Conservation (phyloP, 1,284 basidiomycete species). For the Termitomyces sp. region DNA sequence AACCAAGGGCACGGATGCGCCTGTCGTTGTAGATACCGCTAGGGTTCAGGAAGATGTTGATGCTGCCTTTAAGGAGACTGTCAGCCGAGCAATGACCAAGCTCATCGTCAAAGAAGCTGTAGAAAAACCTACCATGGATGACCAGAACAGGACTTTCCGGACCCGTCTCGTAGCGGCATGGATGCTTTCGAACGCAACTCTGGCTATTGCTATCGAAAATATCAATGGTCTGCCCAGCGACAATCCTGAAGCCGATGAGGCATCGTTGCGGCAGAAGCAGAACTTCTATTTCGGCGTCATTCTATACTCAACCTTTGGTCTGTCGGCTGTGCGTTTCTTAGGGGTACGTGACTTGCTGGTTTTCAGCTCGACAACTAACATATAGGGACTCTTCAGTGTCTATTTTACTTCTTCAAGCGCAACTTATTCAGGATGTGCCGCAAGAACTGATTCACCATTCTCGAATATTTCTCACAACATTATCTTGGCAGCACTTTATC, state of each 20-base stretch:
- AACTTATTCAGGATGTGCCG: slow-evolving; percentile 81
- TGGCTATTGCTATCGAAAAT: slow-evolving; percentile 83
- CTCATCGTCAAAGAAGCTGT: slow-evolving; percentile 60
- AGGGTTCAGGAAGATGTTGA: slow-evolving; percentile 87
- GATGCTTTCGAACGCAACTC: slow-evolving; percentile 79
- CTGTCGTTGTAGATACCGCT: slow-evolving; percentile 80
- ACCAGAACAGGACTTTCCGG: slow-evolving; percentile 91
- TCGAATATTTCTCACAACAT: slow-evolving; percentile 7
- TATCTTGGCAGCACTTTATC: slow-evolving; percentile 8
- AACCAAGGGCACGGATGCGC: slow-evolving; percentile 65
- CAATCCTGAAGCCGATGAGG: slow-evolving; percentile 37
- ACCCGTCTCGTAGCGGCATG: slow-evolving; percentile 83
- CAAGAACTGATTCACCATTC: slow-evolving; percentile 44
- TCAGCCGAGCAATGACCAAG: slow-evolving; percentile 87
- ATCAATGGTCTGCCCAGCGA: slow-evolving; percentile 67
- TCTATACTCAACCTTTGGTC: slow-evolving; percentile 84
- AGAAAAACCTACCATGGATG: slow-evolving; percentile 87
- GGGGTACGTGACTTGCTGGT: slow-evolving; percentile 55
- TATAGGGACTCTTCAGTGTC: slow-evolving; percentile 44
- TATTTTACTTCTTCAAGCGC: slow-evolving; percentile 79
- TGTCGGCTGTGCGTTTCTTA: slow-evolving; percentile 76
- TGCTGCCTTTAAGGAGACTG: slow-evolving; percentile 90
- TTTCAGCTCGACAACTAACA: slow-evolving; percentile 15
- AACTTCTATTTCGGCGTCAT: slow-evolving; percentile 81
- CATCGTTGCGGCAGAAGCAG: slow-evolving; percentile 53